Base-by-base conservation (phyloP, 2,329 filamentous ascomycete genomes). In the Colletotrichum sp. region DNA sequence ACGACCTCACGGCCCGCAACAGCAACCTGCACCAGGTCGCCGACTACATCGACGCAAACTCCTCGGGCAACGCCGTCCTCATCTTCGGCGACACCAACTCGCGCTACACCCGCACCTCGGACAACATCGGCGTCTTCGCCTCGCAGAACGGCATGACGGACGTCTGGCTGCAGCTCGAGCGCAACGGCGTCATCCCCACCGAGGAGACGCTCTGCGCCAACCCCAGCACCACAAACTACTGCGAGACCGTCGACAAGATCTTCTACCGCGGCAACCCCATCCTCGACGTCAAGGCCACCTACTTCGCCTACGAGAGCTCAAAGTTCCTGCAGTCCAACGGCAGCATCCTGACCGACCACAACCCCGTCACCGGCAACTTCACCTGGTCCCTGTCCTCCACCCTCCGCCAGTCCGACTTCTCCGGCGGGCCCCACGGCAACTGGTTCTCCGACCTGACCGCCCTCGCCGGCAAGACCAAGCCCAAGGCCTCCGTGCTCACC, bases 221-320 rank as follows among this genome's bases (percentile, higher is more conserved):
- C 78, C 92, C 92, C 0, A 88, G 88, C 34, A 84, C 85, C 1
- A 87, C 83, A 62, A 87, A 87, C 79, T 81, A 82, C 6, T 94
- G 93, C 82, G 93, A 94, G 84, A 91, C 89, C 5, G 91, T 94
- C 48, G 93, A 94, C 83, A 94, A 94, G 83, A 85, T 93, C 62
- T 89, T 93, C 78, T 93, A 91, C 84, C 89, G 91, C 48, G 86
- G 87, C 36, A 87, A 86, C 21, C 79, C 86, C n/a, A 78, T 88
- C 5, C 78, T 91, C 6, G 80, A 79, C 34, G 84, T 93, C 4
- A 77, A 80, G 1, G 89, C 90, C 0, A 88, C 84, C 1, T 81
- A 80, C 26, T 93, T 90, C 80, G 85, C 84, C 79, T 94, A 94
- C 81, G 89, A 88, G 15, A 87, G 89, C 60, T 79, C 79, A 60